Evolutionary conservation across 176 grass and related monocot species (phyloP).

Genomic region (Musa acuminata): DNA sequence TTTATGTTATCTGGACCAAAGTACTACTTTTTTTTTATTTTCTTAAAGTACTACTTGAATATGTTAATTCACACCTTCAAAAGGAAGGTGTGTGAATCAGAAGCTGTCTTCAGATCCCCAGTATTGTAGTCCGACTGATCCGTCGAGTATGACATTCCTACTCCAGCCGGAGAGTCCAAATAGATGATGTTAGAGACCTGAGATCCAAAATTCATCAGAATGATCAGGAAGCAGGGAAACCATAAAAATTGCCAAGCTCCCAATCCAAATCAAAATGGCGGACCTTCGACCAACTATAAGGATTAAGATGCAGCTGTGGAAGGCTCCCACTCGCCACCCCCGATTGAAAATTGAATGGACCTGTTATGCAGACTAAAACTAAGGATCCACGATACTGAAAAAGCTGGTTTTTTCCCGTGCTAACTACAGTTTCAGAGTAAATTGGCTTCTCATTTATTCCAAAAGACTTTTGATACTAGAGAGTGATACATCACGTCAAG

Average conservation of each 20-base stretch:
- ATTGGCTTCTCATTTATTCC: not conserved
- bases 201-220: constrained; percentile 11
- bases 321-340: constrained; percentile 30
- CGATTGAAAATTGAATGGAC: constrained; percentile 77
- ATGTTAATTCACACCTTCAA: constrained; percentile 40
- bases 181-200: constrained; percentile 92
- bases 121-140: constrained; percentile 63
- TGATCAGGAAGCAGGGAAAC: not conserved
- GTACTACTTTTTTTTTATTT: too few species aligned
- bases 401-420: not conserved
- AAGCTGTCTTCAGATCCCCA: constrained; percentile 77
- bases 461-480: not conserved
- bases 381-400: not conserved
- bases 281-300: constrained; percentile 93
- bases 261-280: not conserved
- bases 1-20: not conserved
- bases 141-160: constrained; percentile 69
- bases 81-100: constrained; percentile 88
- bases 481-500: not conserved
- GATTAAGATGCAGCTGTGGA: constrained; percentile 80
- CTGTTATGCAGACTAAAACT: constrained; percentile 22
- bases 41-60: not conserved
- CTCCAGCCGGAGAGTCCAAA: constrained; percentile 92
- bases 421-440: not conserved
- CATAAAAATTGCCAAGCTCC: not conserved